Evolutionary conservation across 345 rosid species (phyloP), one percentile per base, ranked within the genome.

Genomic region (Gossypium bickii): DNA sequence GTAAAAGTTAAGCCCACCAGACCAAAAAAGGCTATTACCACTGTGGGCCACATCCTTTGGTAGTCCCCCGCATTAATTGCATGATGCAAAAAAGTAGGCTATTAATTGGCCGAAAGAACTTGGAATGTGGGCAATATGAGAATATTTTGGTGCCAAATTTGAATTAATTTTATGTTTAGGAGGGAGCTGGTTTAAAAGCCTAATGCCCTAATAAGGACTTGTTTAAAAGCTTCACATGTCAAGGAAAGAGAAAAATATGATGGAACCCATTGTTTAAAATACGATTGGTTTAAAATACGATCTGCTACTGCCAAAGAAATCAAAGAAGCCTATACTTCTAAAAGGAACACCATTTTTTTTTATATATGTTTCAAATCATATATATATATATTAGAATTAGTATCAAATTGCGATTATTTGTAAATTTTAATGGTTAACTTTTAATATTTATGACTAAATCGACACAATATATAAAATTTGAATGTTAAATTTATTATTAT

Each of bases 101-200:
- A 72, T n/a, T 29, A 16, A 59, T 47, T 20, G 29, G 52, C 7
- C 2, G 2, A 57, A 72, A 15, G 16, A 17, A n/a, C 3, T 16
- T 15, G 3, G 57, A 62, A 16, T 43, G 57, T 71, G 57, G 72
- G 25, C 49, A 25, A 64, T 24, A 25, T 13, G 12, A 52, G 27
- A 34, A 6, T 3, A 16, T 34, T 29, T 53, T 68, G 65, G 66
- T 68, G 61, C 29, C 63, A 77, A 72, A 67, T 73, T 78, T 56
- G 76, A 83, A 74, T 52, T 53, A 34, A 70, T 77, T 34, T 65
- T 63, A 38, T 56, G 22, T n/a, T 57, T 78, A 78, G 78, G 76
- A 75, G 52, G 83, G 77, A 78, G 76, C 17, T 71, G 24, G 41
- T 57, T 62, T 73, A 38, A 72, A 34, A 29, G 60, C 49, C 51